Evolutionary conservation across 139 green algal species (phyloP), one percentile per base, ranked within the genome.

Genomic region (Edaphochlamys debaryana): DNA sequence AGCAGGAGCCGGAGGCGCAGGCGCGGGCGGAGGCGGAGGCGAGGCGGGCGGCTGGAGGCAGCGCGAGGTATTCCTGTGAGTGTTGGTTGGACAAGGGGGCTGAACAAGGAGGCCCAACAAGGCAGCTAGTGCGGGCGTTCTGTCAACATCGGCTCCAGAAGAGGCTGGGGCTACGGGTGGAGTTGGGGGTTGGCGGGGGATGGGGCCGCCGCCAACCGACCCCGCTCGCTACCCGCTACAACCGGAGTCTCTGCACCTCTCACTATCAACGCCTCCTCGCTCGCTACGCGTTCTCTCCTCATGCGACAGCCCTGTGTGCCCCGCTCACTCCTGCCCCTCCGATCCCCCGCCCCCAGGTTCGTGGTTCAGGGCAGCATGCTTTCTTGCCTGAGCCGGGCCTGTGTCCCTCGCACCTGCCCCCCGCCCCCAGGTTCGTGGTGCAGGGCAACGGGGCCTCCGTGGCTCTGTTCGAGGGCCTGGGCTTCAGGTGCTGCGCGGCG

Each of bases 391-490:
- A 15, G 5, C 34, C 34, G 15, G 2, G 8, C 20, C 27, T 22
- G 29, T 7, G 19, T 38, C 22, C 37, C 38, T 34, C 58, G 6
- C 58, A 17, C 6, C 22, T 37, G 27, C 58, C 58, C 58, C 29
- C 37, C 25, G 2, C 58, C 29, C 29, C 58, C 27, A 81, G 75
- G 30, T 81, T 60, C 75, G 62, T 81, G 36, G 60, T 81, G n/a
- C 50, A 8, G 30, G 60, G 29, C 15, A 81, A 81, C 40, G 7
- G n/a, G 2, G 60, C 75, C 4, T 72, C 60, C 0, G 48, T 81
- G 6, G 40, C 60, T 17, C 30, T 81, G 29, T 81, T 81, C 32
- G 75, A 71, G 75, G 40, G 60, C 27, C 32, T 71, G 40, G 75
- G 75, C 40, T 81, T 81, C 58, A 15, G 42, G 19, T 41, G 60